Evolutionary conservation across 495 filamentous ascomycete genomes (phyloP), one percentile per base, ranked within the genome.

Genomic region (Aspergillus steynii): DNA sequence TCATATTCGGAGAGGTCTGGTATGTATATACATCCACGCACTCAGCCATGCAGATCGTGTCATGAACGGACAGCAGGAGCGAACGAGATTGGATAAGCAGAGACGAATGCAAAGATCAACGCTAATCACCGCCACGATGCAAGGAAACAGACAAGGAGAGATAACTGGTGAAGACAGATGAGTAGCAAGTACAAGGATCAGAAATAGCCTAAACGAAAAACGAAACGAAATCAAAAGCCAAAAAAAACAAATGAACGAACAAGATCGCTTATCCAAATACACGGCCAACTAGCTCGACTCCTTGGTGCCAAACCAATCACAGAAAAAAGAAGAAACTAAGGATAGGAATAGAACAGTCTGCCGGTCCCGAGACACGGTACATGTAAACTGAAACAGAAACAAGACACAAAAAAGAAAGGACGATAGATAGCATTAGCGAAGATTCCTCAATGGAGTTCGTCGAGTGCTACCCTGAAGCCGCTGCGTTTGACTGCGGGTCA

Each of bases 401-500:
- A 7, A 32, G 14, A 42, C 37, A 42, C 37, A 14, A 15, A 8
- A 42, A 34, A 46, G 48, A 32, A 29, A 58, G 0, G 45, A 55
- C 45, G 14, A 58, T 27, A 56, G 32, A 27, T 46, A 58, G 7
- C 55, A 10, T 31, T 26, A 32, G 7, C 12, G 14, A 42, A 42
- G 12, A 12, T 14, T 32, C 37, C 37, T 42, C 37, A 12, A 8
- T 12, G 37, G 37, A 15, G 5, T 42, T 42, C 37, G 37, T 1
- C 37, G 37, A 32, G 4, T 32, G 7, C 31, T 32, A 12, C 37
- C n/a, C 27, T 65, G 60, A 4, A 62, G 65, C 50, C 68, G 65
- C 55, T 75, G 66, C 15, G 74, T 76, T 59, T 79, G 78, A 56
- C 76, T 80, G 14, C 76, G 73, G 25, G 76, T 80, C 55, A 78